phyloP scores from a whole-genome alignment of 148 eudicot species.

The Cornus suecica region DNA sequence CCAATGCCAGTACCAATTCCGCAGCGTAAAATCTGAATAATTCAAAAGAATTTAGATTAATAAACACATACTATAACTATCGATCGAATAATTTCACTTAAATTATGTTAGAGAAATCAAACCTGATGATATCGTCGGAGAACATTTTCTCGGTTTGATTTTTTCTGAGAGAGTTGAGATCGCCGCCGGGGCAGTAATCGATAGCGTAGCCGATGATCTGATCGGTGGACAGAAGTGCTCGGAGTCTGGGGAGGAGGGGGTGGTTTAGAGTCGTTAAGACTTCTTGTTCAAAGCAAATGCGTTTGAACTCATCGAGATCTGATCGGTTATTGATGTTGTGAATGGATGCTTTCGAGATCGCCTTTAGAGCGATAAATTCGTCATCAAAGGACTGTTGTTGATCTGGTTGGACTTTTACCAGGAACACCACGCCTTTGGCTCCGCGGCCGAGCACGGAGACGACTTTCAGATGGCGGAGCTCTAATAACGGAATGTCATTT shows the following conservation, averaged over 20 bases:
- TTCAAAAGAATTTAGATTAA: no score
- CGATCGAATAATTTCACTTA: no score
- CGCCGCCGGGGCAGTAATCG: constrained; percentile 87
- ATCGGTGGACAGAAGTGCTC: constrained; percentile 56
- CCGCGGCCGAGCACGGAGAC: constrained; percentile 58
- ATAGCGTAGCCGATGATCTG: constrained; percentile 71
- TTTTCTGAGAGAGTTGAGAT: constrained; percentile 58
- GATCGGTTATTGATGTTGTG: constrained; percentile 28
- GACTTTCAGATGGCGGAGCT: constrained; percentile 32
- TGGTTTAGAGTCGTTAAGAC: constrained; percentile 52
- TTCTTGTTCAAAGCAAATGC: constrained; percentile 57
- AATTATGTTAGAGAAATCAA: no score
- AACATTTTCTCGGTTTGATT: constrained; percentile 86
- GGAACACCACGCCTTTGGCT: constrained; percentile 69
- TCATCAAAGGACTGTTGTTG: neutral
- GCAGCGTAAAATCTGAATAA: constrained; percentile 82
- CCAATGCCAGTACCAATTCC: constrained; percentile 80
- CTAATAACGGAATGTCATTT: constrained; percentile 21
- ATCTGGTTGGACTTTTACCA: constrained; percentile 33
- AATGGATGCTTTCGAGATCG: constrained; percentile 34
- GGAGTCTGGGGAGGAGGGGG: constrained; percentile 73
- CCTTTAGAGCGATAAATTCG: constrained; percentile 49
- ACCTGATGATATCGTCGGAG: constrained; percentile 87
- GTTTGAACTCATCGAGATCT: constrained; percentile 28
- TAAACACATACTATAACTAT: no score